Base-by-base conservation (phyloP, 2,329 filamentous ascomycete genomes). In the Chrysoporthe austroafricana region DNA sequence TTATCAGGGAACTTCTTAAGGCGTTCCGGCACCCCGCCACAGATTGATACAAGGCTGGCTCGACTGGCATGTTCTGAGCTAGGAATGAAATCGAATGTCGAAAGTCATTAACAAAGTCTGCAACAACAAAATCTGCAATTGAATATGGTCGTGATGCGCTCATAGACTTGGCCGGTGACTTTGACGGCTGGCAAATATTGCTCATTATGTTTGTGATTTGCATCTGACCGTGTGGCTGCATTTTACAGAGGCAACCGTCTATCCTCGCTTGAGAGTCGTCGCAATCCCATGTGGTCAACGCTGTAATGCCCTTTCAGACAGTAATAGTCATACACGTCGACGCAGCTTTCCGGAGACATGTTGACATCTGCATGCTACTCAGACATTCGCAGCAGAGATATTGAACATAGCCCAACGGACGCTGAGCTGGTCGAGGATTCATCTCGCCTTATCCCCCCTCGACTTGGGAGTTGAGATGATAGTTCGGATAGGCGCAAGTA, bases 1-100 rank as follows among this genome's bases (percentile, higher is more conserved):
- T 14, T 54, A 39, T 26, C 11, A 52, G 32, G 60, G 43, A 48
- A 32, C 5, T 54, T 54, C 32, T 32, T 8, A 16, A 4, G 61
- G 61, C 32, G 61, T 54, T 63, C 8, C 34, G 61, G 61, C 13
- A n/a, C 48, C 46, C 34, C 50, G 26, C 34, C n/a, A 54, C 46
- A 54, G 34, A 63, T 52, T 63, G 61, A 39, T 39, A 21, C 16
- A 42, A 32, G 11, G 46, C 18, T 62, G 26, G 18, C n/a, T 62
- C n/a, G n/a, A 43, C 46, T 39, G 18, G 46, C 46, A 52, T 43
- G n/a, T 43, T 43, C 18, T 46, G 34, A 63, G 21, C 46, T 42
- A 39, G 32, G 21, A 63, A 32, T 44, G 18, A n/a, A 52, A 54
- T 21, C 21, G 18, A 42, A 60, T 50, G 50, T 59, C 43, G 4